Evolutionary conservation across 2,329 filamentous ascomycete species (phyloP).

Genomic region (Botrytis squamosa): DNA sequence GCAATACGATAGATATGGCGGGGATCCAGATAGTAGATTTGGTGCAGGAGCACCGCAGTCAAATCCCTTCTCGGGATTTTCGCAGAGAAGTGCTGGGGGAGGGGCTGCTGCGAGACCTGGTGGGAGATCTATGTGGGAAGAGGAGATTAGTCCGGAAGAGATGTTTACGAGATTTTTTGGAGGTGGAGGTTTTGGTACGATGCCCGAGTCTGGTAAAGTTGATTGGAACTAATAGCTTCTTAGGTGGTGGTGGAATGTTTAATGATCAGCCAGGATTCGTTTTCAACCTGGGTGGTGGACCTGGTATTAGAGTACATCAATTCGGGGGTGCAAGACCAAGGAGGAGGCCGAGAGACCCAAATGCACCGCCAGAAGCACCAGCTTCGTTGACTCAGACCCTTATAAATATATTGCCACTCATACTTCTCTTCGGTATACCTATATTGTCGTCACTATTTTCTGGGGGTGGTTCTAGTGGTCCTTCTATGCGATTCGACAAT

Average conservation of each 20-base stretch:
- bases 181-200: conserved; percentile 57
- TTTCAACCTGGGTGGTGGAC: conserved; percentile 91
- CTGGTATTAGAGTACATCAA: conserved; percentile 90
- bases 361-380: conserved; percentile 48
- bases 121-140: conserved; percentile 69
- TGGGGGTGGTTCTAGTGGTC: conserved; percentile 54
- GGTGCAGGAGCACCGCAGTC: conserved; percentile 55
- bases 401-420: conserved; percentile 77
- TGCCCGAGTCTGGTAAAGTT: background rate
- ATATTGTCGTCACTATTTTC: conserved; percentile 79
- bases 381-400: conserved; percentile 54
- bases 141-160: conserved; percentile 94
- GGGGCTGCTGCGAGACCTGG: conserved; percentile 43
- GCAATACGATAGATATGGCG: conserved; percentile 84
- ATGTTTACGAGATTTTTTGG: conserved; percentile 97
- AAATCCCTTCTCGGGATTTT: conserved; percentile 62
- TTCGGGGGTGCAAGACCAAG: conserved; percentile 81
- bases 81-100: conserved; percentile 42
- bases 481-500: conserved; percentile 73
- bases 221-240: conserved; percentile 23
- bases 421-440: conserved; percentile 85
- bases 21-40: conserved; percentile 88
- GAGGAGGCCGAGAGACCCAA: conserved; percentile 68
- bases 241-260: conserved; percentile 52
- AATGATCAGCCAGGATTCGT: conserved; percentile 84